Conservation (phyloP, 1,139 yeast species). For the Debaryomycetaceae sp. region DNA sequence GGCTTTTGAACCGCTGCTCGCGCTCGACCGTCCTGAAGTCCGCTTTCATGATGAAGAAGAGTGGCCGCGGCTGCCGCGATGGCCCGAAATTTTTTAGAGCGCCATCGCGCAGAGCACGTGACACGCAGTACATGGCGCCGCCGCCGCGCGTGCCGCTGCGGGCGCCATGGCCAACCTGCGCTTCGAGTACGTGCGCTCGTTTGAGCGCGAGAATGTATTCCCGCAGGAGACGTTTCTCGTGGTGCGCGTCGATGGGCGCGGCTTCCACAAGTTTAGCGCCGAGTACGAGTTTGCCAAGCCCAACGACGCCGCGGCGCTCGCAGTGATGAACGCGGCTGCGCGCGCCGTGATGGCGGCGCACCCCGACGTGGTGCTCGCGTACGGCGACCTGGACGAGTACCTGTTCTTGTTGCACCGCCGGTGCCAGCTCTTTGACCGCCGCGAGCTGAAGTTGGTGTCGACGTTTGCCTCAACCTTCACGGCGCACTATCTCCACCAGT, state of each 20-base stretch:
- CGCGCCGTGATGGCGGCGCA: slow-evolving; percentile 53
- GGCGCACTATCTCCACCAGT: slow-evolving; percentile 63
- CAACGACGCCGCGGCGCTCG: slow-evolving; percentile 72
- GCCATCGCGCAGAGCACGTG: background rate
- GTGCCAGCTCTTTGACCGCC: slow-evolving; percentile 69
- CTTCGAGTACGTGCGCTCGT: slow-evolving; percentile 79
- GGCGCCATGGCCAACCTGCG: slow-evolving; percentile 68
- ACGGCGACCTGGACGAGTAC: slow-evolving; percentile 95
- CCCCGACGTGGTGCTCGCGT: slow-evolving; percentile 75
- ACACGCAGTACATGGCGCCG: background rate
- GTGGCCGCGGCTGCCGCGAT: background rate
- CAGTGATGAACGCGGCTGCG: slow-evolving; percentile 82
- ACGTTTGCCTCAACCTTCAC: slow-evolving; percentile 82
- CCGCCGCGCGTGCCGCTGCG: background rate
- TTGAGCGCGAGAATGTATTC: slow-evolving; percentile 70
- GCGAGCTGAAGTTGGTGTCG: slow-evolving; percentile 75
- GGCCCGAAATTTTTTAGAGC: slow-evolving; percentile 1
- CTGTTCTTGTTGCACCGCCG: slow-evolving; percentile 66
- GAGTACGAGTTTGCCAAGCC: slow-evolving; percentile 79
- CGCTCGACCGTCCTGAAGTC: slow-evolving; percentile 83
- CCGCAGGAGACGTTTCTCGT: slow-evolving; percentile 81
- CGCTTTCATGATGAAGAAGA: slow-evolving; percentile 36
- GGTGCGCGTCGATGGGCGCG: slow-evolving; percentile 88
- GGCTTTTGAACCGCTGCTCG: slow-evolving; percentile 78
- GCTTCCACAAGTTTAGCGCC: slow-evolving; percentile 81